These are phyloP conservation scores for Pseudopithomyces maydicus DNA, from an alignment of 2,329 filamentous ascomycete genomes.

Conservation along the genomic window DNA sequence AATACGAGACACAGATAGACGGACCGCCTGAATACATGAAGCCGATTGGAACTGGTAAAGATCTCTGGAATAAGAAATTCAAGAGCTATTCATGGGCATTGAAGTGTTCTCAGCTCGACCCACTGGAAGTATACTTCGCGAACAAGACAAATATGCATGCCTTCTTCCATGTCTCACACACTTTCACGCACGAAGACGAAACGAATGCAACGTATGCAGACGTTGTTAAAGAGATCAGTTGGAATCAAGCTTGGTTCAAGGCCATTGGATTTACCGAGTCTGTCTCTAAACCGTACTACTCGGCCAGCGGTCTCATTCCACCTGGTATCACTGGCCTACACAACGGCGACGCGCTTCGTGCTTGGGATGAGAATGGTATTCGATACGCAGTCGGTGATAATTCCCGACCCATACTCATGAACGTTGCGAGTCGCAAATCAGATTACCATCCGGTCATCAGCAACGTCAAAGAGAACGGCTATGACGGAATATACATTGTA, in stretches of 20 bases:
- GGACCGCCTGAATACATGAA: slow-evolving; percentile 53
- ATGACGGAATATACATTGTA: slow-evolving; percentile 59
- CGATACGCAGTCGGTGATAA: slow-evolving; percentile 64
- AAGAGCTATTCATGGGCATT: slow-evolving; percentile 52
- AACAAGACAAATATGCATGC: slow-evolving; percentile 53
- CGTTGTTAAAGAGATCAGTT: slow-evolving; percentile 60
- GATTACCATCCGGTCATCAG: slow-evolving; percentile 59
- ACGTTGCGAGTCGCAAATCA: slow-evolving; percentile 34
- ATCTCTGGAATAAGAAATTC: slow-evolving; percentile 43
- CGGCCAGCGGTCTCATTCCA: slow-evolving; percentile 60
- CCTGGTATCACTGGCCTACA: slow-evolving; percentile 66
- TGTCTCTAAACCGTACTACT: slow-evolving; percentile 51
- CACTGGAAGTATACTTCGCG: slow-evolving; percentile 57
- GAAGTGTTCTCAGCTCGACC: slow-evolving; percentile 54
- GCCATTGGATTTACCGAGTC: slow-evolving; percentile 54
- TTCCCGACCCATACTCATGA: slow-evolving; percentile 59
- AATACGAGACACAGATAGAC: slow-evolving; percentile 41
- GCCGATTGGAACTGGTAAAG: slow-evolving; percentile 37
- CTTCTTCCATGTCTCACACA: slow-evolving; percentile 57
- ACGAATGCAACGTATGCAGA: slow-evolving; percentile 65
- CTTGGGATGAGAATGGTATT: slow-evolving; percentile 63
- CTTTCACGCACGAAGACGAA: slow-evolving; percentile 54
- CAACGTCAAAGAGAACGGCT: slow-evolving; percentile 56
- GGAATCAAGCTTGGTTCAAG: slow-evolving; percentile 63
- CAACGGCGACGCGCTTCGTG: slow-evolving; percentile 63